Evolutionary conservation across 495 filamentous ascomycete species (phyloP).

Genomic region (Penicillium arizonense): DNA sequence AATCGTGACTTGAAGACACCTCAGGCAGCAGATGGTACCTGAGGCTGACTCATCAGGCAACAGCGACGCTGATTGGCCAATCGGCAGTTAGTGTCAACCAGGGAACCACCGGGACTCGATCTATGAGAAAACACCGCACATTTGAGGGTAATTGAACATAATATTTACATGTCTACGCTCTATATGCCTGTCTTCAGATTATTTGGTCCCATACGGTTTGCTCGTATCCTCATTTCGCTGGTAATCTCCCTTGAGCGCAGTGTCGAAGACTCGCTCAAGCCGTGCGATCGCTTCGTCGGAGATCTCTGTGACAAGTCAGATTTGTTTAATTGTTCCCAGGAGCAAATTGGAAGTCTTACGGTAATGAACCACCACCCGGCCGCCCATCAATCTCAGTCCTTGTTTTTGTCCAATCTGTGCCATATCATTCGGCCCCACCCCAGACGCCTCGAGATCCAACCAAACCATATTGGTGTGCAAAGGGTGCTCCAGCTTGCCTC

Average conservation of each 20-base stretch:
- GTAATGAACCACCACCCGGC: constrained; percentile 45
- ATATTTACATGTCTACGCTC: neutral
- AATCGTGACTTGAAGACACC: constrained; percentile 12
- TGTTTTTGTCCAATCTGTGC: constrained; percentile 37
- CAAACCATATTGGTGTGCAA: constrained; percentile 92
- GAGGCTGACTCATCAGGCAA: constrained; percentile 14
- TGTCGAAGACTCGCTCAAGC: constrained; percentile 41
- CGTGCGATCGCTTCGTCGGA: constrained; percentile 41
- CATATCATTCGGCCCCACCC: constrained; percentile 42
- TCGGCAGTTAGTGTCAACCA: neutral
- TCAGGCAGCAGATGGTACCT: constrained; percentile 25
- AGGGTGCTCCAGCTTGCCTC: constrained; percentile 42
- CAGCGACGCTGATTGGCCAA: constrained; percentile 10
- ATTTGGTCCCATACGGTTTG: constrained; percentile 38
- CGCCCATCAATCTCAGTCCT: constrained; percentile 38
- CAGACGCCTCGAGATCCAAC: constrained; percentile 66
- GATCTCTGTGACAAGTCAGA: constrained; percentile 42
- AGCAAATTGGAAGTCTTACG: constrained; percentile 30
- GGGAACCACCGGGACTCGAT: neutral
- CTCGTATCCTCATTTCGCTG: constrained; percentile 36
- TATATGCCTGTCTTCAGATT: neutral
- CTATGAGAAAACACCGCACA: neutral
- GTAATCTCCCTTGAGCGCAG: constrained; percentile 36
- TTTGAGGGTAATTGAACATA: neutral
- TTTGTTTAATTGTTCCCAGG: neutral